phyloP scores from a whole-genome alignment of 495 filamentous ascomycete species.

The Aspergillus campestris region DNA sequence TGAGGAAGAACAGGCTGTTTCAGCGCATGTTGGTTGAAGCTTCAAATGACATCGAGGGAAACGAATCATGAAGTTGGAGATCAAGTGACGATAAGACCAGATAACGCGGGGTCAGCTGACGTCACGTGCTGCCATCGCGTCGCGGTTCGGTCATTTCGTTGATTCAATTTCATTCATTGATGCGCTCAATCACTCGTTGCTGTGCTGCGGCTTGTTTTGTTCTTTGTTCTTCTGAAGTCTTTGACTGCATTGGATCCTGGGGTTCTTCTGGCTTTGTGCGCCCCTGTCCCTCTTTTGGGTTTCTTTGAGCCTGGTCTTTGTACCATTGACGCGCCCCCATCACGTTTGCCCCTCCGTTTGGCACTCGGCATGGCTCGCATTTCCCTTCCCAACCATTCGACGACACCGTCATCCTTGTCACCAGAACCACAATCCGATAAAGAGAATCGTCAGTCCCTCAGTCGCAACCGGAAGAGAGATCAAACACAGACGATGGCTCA shows the following conservation, averaged over 20 bases:
- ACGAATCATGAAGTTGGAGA: not conserved
- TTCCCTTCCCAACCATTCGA: conserved; percentile 9
- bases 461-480: conserved; percentile 17
- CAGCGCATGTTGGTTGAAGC: not conserved
- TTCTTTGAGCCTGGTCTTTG: too few species aligned
- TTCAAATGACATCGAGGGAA: too few species aligned
- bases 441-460: conserved; percentile 38
- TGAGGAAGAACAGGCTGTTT: conserved; percentile 19
- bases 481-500: conserved; percentile 22
- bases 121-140: conserved; percentile 2
- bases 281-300: too few species aligned
- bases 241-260: too few species aligned
- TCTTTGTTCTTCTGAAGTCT: too few species aligned
- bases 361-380: conserved; percentile 21
- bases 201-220: too few species aligned
- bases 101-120: conserved; percentile 9
- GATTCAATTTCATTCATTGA: too few species aligned
- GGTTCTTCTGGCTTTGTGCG: too few species aligned
- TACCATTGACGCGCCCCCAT: not conserved
- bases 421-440: conserved; percentile 46
- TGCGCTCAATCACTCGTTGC: too few species aligned
- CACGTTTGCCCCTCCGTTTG: conserved; percentile 5
- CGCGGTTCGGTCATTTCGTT: not conserved
- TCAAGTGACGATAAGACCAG: not conserved
- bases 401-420: conserved; percentile 33